These are phyloP conservation scores for Boletus vermiculosoides DNA, from an alignment of 768 basidiomycete genomes.

Conservation along the genomic window DNA sequence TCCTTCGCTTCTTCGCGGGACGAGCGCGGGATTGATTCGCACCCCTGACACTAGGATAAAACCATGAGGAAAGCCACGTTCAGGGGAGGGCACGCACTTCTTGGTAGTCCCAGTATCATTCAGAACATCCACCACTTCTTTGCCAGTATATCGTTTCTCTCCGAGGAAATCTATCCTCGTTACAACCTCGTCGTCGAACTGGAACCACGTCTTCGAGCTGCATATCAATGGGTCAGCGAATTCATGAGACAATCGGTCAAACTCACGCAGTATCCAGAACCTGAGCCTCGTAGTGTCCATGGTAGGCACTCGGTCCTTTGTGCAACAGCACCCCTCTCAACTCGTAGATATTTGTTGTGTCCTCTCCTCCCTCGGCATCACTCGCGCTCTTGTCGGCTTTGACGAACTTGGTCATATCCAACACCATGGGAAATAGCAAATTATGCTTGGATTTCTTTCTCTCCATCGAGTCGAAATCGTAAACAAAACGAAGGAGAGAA, in stretches of 20 bases:
- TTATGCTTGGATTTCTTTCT: constrained; percentile 85
- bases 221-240: constrained; percentile 3
- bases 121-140: constrained; percentile 32
- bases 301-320: constrained; percentile 89
- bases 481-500: constrained; percentile 91
- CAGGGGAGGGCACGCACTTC: constrained; percentile 25
- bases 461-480: constrained; percentile 71
- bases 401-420: constrained; percentile 74
- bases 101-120: constrained; percentile 23
- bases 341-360: constrained; percentile 58
- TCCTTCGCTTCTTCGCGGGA: constrained; percentile 47
- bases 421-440: constrained; percentile 69
- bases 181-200: constrained; percentile 90
- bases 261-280: constrained; percentile 70
- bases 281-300: constrained; percentile 87
- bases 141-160: constrained; percentile 38
- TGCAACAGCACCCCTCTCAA: constrained; percentile 84
- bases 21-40: constrained; percentile 36
- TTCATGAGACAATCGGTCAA: neutral
- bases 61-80: constrained; percentile 1
- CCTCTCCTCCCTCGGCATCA: constrained; percentile 15
- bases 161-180: constrained; percentile 57
- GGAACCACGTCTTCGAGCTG: constrained; percentile 78
- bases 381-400: constrained; percentile 25
- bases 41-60: constrained; percentile 16